These are phyloP conservation scores for Aspergillus candidus DNA, from an alignment of 2,329 filamentous ascomycete genomes.

Conservation along the genomic window DNA sequence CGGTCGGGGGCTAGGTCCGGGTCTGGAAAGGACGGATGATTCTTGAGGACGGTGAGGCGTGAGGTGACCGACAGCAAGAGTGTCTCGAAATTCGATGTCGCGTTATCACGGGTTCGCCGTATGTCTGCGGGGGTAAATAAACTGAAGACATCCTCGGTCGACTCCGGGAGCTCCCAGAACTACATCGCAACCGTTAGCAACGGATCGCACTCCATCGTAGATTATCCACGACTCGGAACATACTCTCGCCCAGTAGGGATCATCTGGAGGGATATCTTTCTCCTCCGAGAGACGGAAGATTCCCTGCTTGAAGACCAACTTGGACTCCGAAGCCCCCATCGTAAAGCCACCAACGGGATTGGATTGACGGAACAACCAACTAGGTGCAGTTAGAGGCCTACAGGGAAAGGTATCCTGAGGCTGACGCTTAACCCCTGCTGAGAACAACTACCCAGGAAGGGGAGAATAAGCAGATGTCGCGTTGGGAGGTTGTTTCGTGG, in stretches of 20 bases:
- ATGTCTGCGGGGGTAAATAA: slow-evolving; percentile 87
- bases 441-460: no score
- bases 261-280: slow-evolving; percentile 75
- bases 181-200: slow-evolving; percentile 37
- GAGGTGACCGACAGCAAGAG: slow-evolving; percentile 78
- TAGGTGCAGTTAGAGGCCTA: slow-evolving; percentile 19
- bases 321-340: slow-evolving; percentile 98
- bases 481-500: no score
- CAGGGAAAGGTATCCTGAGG: background rate
- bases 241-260: slow-evolving; percentile 89
- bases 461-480: no score
- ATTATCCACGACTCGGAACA: slow-evolving; percentile 29
- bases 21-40: slow-evolving; percentile 87
- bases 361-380: slow-evolving; percentile 17
- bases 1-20: slow-evolving; percentile 73
- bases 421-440: no score
- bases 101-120: slow-evolving; percentile 76
- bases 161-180: slow-evolving; percentile 98
- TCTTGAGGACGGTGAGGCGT: slow-evolving; percentile 71
- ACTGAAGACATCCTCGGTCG: slow-evolving; percentile 92
- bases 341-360: slow-evolving; percentile 21
- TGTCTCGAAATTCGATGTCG: slow-evolving; percentile 83
- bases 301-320: slow-evolving; percentile 97
- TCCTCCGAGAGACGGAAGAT: slow-evolving; percentile 96
- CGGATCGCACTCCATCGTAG: background rate